Percentiles rank a stretch among this genome's conserved stretches.
These are phyloP conservation scores for Candolleomyces aberdarensis DNA, from an alignment of 768 basidiomycete species.

Conservation along the genomic window DNA sequence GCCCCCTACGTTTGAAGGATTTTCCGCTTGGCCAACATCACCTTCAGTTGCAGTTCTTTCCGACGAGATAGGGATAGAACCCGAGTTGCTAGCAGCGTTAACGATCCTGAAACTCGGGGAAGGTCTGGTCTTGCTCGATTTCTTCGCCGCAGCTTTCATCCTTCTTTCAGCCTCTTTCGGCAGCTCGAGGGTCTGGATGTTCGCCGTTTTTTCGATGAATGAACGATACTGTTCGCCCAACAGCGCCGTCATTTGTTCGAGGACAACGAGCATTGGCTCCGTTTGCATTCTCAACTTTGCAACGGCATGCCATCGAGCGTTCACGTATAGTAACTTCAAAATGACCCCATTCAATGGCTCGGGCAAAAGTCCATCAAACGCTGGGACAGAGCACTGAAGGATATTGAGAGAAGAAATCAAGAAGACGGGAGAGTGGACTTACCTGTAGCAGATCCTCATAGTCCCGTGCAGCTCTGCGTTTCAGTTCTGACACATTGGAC, in stretches of 20 bases:
- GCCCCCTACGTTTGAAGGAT: neutral
- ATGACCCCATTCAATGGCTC: constrained; percentile 17
- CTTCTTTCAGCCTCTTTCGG: constrained; percentile 35
- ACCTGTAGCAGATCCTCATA: constrained; percentile 39
- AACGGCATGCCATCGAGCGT: constrained; percentile 30
- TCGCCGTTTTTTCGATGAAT: constrained; percentile 23
- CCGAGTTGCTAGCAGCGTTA: neutral
- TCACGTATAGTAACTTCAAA: constrained; percentile 21
- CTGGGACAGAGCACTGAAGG: constrained; percentile 33
- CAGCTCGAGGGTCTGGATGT: constrained; percentile 31
- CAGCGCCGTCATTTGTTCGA: constrained; percentile 21
- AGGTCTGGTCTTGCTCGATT: neutral
- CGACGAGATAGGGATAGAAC: neutral
- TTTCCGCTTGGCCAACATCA: neutral
- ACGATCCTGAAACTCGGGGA: neutral
- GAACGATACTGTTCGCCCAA: constrained; percentile 27
- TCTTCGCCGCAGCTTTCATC: neutral
- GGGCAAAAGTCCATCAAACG: constrained; percentile 33
- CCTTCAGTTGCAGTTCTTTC: neutral
- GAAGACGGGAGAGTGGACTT: neutral
- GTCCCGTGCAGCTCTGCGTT: constrained; percentile 29
- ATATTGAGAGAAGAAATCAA: neutral
- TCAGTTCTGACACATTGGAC: constrained; percentile 27
- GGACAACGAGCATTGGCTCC: constrained; percentile 16
- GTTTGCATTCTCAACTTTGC: constrained; percentile 32